phyloP scores from a whole-genome alignment of 495 filamentous ascomycete species.

The Achaetomiella virescens region DNA sequence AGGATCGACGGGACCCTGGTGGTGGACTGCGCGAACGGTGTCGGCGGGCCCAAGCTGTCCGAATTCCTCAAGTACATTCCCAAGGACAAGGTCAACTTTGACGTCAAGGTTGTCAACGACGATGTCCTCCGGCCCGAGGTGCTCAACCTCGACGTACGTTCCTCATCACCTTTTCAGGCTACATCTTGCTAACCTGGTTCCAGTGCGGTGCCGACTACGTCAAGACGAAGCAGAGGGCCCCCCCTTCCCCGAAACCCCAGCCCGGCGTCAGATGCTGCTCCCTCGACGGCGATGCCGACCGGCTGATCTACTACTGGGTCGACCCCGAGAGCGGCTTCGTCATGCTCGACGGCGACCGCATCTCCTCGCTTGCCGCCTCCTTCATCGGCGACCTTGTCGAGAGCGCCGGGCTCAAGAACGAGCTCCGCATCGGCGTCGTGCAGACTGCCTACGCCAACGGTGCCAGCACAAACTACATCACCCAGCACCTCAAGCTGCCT shows the following conservation, averaged over 20 bases:
- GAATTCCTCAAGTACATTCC: conserved; percentile 83
- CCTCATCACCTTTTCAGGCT: neutral
- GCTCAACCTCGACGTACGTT: conserved; percentile 75
- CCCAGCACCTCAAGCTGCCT: conserved; percentile 78
- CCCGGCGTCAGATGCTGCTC: conserved; percentile 80
- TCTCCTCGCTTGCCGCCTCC: conserved; percentile 85
- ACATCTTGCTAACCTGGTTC: conserved; percentile 9
- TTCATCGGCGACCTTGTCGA: conserved; percentile 88
- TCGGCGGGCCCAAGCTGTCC: conserved; percentile 85
- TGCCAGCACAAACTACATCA: conserved; percentile 85
- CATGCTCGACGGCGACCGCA: conserved; percentile 92
- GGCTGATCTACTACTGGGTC: conserved; percentile 89
- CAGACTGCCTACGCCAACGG: conserved; percentile 99
- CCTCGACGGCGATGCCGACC: conserved; percentile 90
- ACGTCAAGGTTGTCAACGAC: conserved; percentile 87
- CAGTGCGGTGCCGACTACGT: conserved; percentile 96
- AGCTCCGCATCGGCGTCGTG: conserved; percentile 84
- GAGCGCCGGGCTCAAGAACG: conserved; percentile 67
- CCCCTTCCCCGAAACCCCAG: conserved; percentile 70
- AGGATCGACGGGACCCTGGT: conserved; percentile 64
- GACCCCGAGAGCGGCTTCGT: conserved; percentile 77
- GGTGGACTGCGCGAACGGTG: conserved; percentile 95
- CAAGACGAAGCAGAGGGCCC: conserved; percentile 90
- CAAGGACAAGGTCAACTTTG: conserved; percentile 55
- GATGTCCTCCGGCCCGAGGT: conserved; percentile 81